These are phyloP conservation scores for Phaeosphaeria sp. DNA, from an alignment of 2,329 filamentous ascomycete species.

Conservation along the genomic window DNA sequence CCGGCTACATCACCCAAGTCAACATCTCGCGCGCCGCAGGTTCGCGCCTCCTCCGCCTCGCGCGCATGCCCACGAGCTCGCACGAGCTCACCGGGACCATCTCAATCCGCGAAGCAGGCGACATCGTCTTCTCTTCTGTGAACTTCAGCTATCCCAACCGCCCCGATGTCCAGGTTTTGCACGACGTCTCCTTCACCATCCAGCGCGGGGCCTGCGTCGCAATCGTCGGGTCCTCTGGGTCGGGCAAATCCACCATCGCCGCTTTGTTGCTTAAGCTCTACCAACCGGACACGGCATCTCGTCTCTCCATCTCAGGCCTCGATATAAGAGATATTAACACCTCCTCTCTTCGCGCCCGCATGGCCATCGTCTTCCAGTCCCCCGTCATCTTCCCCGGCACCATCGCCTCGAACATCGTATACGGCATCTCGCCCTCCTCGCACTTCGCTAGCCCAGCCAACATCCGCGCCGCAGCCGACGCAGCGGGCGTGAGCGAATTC, in stretches of 20 bases:
- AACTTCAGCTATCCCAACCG: conserved; percentile 75
- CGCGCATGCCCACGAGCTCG: conserved; percentile 64
- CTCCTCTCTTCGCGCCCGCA: conserved; percentile 63
- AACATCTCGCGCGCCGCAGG: conserved; percentile 76
- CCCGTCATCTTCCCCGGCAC: conserved; percentile 80
- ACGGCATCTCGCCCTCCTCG: conserved; percentile 70
- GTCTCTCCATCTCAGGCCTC: conserved; percentile 64
- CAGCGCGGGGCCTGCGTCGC: conserved; percentile 70
- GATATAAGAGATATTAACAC: conserved; percentile 68
- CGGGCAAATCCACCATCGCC: conserved; percentile 88
- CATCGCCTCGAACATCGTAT: conserved; percentile 81
- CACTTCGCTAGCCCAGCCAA: conserved; percentile 53
- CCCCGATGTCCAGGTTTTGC: conserved; percentile 62
- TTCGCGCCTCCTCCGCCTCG: conserved; percentile 73
- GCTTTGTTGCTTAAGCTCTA: conserved; percentile 79
- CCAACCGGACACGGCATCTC: conserved; percentile 30
- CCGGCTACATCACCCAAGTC: conserved; percentile 81
- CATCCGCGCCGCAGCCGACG: conserved; percentile 59
- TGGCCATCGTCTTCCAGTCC: conserved; percentile 73
- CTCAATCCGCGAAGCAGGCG: conserved; percentile 53
- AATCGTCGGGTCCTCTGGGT: conserved; percentile 83
- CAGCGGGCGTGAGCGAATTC: conserved; percentile 78
- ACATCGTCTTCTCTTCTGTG: conserved; percentile 68
- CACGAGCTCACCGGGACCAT: conserved; percentile 65
- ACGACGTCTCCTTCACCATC: conserved; percentile 71